Conservation (phyloP, 1,284 basidiomycete genomes). For the Uromyces viciae-fabae region DNA sequence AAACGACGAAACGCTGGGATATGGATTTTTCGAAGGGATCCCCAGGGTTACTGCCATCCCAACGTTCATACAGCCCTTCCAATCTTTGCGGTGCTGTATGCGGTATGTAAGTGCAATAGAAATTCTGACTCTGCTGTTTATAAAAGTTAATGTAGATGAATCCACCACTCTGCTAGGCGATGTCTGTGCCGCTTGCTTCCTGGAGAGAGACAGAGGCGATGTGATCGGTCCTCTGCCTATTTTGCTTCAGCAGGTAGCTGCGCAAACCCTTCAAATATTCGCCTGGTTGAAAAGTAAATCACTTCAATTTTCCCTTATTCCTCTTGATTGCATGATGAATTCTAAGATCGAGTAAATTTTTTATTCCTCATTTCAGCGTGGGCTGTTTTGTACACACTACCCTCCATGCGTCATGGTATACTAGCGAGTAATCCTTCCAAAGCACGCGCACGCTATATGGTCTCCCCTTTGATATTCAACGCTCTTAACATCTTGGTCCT, state of each 20-base stretch:
- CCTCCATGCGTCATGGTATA: not conserved
- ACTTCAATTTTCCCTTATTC: not conserved
- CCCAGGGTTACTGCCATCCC: constrained; percentile 24
- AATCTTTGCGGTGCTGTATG: constrained; percentile 8
- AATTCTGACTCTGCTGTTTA: too few species aligned
- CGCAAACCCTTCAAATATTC: not conserved
- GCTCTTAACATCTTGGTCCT: not conserved
- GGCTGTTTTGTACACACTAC: constrained; percentile 16
- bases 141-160: too few species aligned
- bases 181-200: not conserved
- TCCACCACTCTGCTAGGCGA: not conserved
- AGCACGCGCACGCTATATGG: not conserved
- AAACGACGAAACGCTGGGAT: not conserved
- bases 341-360: too few species aligned
- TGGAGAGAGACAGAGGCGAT: not conserved
- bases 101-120: not conserved
- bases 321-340: not conserved
- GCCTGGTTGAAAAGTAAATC: constrained; percentile 23
- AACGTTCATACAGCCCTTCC: constrained; percentile 12
- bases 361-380: not conserved
- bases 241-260: not conserved
- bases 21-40: constrained; percentile 11
- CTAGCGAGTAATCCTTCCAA: not conserved
- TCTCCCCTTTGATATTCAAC: not conserved
- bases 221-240: not conserved